phyloP scores from a whole-genome alignment of 768 basidiomycete genomes.

The Phallus indusiatus region DNA sequence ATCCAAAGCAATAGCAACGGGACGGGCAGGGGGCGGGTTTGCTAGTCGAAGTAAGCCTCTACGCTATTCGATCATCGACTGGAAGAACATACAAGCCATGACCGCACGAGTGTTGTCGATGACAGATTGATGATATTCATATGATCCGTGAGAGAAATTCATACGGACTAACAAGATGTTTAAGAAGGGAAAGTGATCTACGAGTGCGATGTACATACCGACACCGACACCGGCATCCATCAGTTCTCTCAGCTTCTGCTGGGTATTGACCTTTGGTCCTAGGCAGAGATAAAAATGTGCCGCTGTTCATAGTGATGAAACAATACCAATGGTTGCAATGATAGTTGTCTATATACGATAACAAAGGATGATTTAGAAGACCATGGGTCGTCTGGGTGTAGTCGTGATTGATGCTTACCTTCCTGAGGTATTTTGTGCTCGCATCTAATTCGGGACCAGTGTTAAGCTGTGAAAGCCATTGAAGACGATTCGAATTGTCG shows the following conservation, averaged over 20 bases:
- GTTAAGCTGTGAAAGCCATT: constrained; percentile 83
- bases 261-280: constrained; percentile 92
- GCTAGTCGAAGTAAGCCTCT: constrained; percentile 9
- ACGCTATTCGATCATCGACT: background rate
- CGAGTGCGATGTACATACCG: constrained; percentile 45
- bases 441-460: constrained; percentile 62
- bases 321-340: constrained; percentile 91
- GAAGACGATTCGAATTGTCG: constrained; percentile 44
- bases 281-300: constrained; percentile 7
- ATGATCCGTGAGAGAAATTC: constrained; percentile 99
- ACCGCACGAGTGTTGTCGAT: constrained; percentile 94
- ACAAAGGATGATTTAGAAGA: constrained; percentile 6
- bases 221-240: constrained; percentile 94
- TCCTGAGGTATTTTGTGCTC: constrained; percentile 80
- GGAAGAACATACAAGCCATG: constrained; percentile 51
- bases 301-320: background rate
- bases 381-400: background rate
- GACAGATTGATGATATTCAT: constrained; percentile 98
- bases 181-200: background rate
- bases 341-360: constrained; percentile 69
- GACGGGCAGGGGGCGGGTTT: constrained; percentile 71
- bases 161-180: constrained; percentile 71
- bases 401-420: constrained; percentile 43
- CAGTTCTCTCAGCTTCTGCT: constrained; percentile 80
- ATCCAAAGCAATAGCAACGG: constrained; percentile 95